Conservation (phyloP, 2,329 filamentous ascomycete species). For the Graphilbum ipis-grandicollis region DNA sequence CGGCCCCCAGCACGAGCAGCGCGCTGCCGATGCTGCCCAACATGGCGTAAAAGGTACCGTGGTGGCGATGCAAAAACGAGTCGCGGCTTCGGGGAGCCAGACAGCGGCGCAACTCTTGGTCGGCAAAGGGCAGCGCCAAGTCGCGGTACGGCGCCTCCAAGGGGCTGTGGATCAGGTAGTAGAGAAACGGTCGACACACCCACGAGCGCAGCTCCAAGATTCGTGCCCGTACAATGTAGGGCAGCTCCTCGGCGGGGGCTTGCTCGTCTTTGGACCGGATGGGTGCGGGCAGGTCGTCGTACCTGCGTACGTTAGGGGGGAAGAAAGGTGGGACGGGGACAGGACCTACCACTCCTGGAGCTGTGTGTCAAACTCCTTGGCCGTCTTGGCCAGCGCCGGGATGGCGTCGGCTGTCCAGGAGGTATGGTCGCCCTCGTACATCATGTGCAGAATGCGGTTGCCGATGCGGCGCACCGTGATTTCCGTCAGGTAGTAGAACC, state of each 20-base stretch:
- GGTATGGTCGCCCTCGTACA: background rate
- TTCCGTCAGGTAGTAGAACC: constrained; percentile 4
- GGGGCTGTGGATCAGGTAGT: background rate
- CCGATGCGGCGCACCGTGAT: constrained; percentile 1
- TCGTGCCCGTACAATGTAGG: background rate
- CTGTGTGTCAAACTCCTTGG: background rate
- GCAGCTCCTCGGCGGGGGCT: background rate
- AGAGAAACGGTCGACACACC: background rate
- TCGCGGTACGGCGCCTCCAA: background rate
- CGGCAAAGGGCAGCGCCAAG: background rate
- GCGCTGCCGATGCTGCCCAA: background rate
- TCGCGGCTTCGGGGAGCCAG: background rate
- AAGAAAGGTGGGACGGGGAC: background rate
- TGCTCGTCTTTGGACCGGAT: background rate
- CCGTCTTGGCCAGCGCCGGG: background rate
- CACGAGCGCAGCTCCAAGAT: background rate
- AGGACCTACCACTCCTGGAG: background rate
- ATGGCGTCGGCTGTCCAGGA: background rate
- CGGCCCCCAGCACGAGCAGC: background rate
- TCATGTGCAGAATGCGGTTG: constrained; percentile 1
- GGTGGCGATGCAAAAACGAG: background rate
- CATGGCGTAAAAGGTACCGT: background rate
- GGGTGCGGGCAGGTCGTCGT: background rate
- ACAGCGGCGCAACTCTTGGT: background rate
- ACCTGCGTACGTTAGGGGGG: background rate